Evolutionary conservation across 208 protist genomes (phyloP).

Genomic region (Blechomonas ayalai): DNA sequence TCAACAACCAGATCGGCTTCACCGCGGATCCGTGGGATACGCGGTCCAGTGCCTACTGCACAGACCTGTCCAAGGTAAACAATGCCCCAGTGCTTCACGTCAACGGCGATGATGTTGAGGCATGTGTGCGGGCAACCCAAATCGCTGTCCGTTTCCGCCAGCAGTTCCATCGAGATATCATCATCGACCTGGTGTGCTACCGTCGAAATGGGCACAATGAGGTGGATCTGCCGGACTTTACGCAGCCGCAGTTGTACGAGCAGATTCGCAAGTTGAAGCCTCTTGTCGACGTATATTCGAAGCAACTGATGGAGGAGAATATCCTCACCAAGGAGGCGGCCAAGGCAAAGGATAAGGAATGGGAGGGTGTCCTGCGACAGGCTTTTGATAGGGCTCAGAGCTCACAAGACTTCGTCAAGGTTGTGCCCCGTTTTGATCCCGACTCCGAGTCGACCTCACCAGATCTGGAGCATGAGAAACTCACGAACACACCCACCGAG

Average conservation of each 20-base stretch:
- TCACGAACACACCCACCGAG: constrained; percentile 16
- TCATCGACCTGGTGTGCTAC: constrained; percentile 98
- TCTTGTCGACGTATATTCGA: constrained; percentile 88
- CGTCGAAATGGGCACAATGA: constrained; percentile 97
- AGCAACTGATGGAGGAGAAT: constrained; percentile 74
- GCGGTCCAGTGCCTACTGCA: constrained; percentile 94
- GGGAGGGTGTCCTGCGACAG: constrained; percentile 61
- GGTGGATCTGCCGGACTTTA: constrained; percentile 95
- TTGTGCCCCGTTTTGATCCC: constrained; percentile 57
- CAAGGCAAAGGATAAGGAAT: constrained; percentile 63
- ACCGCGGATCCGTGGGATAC: constrained; percentile 93
- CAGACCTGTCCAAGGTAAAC: constrained; percentile 94
- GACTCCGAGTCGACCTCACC: constrained; percentile 67
- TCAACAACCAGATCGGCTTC: constrained; percentile 99
- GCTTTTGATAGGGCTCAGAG: constrained; percentile 73
- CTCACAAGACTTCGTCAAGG: constrained; percentile 80
- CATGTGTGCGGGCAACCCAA: constrained; percentile 83
- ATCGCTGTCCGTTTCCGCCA: constrained; percentile 91
- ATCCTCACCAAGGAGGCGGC: constrained; percentile 62
- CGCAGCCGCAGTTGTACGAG: constrained; percentile 94
- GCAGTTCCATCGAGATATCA: constrained; percentile 92
- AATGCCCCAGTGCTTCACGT: constrained; percentile 96
- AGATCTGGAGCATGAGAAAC: constrained; percentile 31
- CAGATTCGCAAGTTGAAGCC: constrained; percentile 83
- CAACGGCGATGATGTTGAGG: constrained; percentile 96